Evolutionary conservation across 805 yeast species (phyloP).

Genomic region (Saturnispora bothae): DNA sequence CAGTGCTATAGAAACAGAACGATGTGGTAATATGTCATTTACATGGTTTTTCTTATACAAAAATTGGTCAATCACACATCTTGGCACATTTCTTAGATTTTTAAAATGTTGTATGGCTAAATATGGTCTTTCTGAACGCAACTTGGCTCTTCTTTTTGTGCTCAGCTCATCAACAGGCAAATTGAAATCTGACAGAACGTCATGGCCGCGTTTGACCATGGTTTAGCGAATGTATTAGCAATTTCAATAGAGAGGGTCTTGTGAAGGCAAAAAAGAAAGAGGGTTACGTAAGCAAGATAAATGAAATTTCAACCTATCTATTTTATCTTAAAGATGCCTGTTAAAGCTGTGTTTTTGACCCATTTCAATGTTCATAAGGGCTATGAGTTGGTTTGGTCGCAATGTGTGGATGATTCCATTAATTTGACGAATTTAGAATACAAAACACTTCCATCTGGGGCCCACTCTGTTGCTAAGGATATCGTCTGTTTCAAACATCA

Average conservation of each 20-base stretch:
- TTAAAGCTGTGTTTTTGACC: slow-evolving; percentile 35
- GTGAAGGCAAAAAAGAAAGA: neutral
- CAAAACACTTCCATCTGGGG: slow-evolving; percentile 59
- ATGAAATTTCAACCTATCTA: neutral
- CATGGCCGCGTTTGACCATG: neutral
- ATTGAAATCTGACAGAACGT: neutral
- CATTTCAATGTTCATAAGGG: slow-evolving; percentile 46
- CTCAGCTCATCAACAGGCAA: neutral
- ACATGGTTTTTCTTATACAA: neutral
- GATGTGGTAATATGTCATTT: neutral
- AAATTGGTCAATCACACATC: slow-evolving; percentile 1
- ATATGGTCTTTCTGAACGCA: too few species aligned
- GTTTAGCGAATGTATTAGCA: neutral
- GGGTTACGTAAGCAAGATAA: neutral
- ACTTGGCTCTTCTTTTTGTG: neutral
- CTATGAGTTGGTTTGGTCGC: slow-evolving; percentile 36
- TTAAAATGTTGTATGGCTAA: too few species aligned
- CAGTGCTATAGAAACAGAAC: neutral
- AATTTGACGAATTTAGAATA: slow-evolving; percentile 41
- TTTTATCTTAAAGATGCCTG: neutral
- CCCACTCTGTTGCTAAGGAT: slow-evolving; percentile 43
- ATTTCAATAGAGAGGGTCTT: neutral
- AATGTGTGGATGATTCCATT: slow-evolving; percentile 17
- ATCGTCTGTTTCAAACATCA: slow-evolving; percentile 40
- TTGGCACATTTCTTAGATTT: too few species aligned